These are phyloP conservation scores for Daedaleopsis sinensis DNA, from an alignment of 768 basidiomycete species.

Conservation along the genomic window DNA sequence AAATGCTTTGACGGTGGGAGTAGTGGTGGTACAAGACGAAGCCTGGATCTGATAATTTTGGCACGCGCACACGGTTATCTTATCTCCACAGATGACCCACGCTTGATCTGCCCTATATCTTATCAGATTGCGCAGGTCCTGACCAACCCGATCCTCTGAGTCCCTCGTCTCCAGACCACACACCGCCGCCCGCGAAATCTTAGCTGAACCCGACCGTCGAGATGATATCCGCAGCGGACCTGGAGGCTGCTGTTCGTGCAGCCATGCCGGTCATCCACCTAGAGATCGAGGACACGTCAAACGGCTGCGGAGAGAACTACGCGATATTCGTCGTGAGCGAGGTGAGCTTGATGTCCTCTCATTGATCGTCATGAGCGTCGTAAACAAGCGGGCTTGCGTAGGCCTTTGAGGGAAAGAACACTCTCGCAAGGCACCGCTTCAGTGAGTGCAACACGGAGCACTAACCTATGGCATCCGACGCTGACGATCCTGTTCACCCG, in stretches of 20 bases:
- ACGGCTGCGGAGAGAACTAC: slow-evolving; percentile 82
- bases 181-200: neutral
- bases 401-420: slow-evolving; percentile 80
- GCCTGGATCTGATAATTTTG: no score
- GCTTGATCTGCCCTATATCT: slow-evolving; percentile 18
- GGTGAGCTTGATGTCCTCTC: slow-evolving; percentile 39
- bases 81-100: neutral
- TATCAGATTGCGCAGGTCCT: slow-evolving; percentile 31
- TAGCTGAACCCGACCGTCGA: slow-evolving; percentile 38
- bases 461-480: neutral
- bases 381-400: slow-evolving; percentile 27
- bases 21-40: neutral
- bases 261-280: slow-evolving; percentile 67
- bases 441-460: slow-evolving; percentile 44
- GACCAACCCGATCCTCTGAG: slow-evolving; percentile 9
- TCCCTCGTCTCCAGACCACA: neutral
- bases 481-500: neutral
- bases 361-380: neutral
- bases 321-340: slow-evolving; percentile 77
- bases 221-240: slow-evolving; percentile 58
- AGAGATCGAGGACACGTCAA: slow-evolving; percentile 76
- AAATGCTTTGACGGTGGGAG: neutral
- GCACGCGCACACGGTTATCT: neutral
- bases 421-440: slow-evolving; percentile 73
- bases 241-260: slow-evolving; percentile 66